Evolutionary conservation across 1,284 basidiomycete genomes (phyloP).

Genomic region (Austroboletus novae-zelandiae): DNA sequence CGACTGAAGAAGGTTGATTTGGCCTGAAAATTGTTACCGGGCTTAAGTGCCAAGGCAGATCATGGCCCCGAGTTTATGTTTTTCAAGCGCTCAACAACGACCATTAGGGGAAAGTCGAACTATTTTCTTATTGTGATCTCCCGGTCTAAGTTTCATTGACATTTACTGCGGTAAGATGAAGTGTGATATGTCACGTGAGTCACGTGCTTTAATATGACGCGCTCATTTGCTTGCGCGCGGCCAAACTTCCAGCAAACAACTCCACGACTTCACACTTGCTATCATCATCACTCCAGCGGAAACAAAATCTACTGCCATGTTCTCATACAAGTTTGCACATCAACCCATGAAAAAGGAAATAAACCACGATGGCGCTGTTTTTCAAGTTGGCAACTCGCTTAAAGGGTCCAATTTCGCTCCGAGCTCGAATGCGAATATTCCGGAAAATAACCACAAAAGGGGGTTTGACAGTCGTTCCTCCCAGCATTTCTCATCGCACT

Average conservation of each 20-base stretch:
- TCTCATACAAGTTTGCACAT: conserved; percentile 20
- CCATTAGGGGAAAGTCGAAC: no score
- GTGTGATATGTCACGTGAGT: conserved; percentile 11
- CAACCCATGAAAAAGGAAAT: conserved; percentile 13
- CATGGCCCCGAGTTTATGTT: no score
- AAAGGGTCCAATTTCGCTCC: conserved; percentile 8
- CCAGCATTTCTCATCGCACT: conserved; percentile 11
- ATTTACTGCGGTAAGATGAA: no score
- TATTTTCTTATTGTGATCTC: no score
- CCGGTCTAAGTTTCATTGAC: no score
- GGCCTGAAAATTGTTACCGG: no score
- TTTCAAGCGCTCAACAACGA: no score
- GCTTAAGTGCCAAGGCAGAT: no score
- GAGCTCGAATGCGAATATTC: conserved; percentile 7
- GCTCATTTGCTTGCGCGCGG: neutral
- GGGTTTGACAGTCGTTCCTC: conserved; percentile 8
- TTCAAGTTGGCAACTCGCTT: conserved; percentile 1
- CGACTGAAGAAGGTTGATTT: no score
- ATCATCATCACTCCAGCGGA: neutral
- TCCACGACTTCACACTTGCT: neutral
- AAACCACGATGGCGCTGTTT: neutral
- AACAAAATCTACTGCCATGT: conserved; percentile 9
- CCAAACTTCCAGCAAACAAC: no score
- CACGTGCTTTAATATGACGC: conserved; percentile 19
- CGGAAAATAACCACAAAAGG: conserved; percentile 5